These are phyloP conservation scores for Grammothele lineata DNA, from an alignment of 768 basidiomycete genomes.

Conservation along the genomic window DNA sequence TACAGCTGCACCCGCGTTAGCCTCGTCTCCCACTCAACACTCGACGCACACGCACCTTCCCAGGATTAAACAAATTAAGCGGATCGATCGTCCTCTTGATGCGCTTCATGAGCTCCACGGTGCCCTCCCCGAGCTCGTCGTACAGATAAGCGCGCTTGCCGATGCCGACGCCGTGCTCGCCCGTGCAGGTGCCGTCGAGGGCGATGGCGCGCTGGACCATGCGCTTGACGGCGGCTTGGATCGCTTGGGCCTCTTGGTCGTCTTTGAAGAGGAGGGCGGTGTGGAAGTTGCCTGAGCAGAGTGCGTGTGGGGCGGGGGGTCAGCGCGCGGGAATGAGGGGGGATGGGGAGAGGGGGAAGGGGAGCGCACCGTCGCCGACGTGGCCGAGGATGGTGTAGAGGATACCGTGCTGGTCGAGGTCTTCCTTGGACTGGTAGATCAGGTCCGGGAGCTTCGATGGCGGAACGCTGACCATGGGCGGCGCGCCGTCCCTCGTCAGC, in stretches of 20 bases:
- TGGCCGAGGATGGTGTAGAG: conserved; percentile 69
- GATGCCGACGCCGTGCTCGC: conserved; percentile 85
- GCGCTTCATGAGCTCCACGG: conserved; percentile 78
- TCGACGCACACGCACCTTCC: conserved; percentile 49
- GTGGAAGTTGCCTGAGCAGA: conserved; percentile 48
- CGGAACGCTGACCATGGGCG: conserved; percentile 57
- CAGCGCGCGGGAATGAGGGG: not conserved
- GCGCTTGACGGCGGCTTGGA: conserved; percentile 40
- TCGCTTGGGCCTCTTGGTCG: conserved; percentile 32
- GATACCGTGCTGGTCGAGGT: conserved; percentile 53
- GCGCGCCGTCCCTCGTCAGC: too few species aligned
- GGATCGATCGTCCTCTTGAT: conserved; percentile 69
- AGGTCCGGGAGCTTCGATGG: conserved; percentile 62
- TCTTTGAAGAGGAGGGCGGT: conserved; percentile 32
- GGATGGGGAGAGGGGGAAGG: not conserved
- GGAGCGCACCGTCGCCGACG: conserved; percentile 59
- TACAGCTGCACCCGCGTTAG: too few species aligned
- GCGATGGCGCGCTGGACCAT: conserved; percentile 67
- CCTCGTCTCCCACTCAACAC: too few species aligned
- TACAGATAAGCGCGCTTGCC: conserved; percentile 81
- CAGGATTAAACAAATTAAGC: conserved; percentile 74
- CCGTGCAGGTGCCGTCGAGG: conserved; percentile 75
- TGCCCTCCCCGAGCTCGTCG: conserved; percentile 78
- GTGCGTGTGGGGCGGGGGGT: not conserved
- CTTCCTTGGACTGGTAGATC: conserved; percentile 66